Base-by-base conservation (phyloP, 2,329 filamentous ascomycete genomes). In the Epichloe bromicola region DNA sequence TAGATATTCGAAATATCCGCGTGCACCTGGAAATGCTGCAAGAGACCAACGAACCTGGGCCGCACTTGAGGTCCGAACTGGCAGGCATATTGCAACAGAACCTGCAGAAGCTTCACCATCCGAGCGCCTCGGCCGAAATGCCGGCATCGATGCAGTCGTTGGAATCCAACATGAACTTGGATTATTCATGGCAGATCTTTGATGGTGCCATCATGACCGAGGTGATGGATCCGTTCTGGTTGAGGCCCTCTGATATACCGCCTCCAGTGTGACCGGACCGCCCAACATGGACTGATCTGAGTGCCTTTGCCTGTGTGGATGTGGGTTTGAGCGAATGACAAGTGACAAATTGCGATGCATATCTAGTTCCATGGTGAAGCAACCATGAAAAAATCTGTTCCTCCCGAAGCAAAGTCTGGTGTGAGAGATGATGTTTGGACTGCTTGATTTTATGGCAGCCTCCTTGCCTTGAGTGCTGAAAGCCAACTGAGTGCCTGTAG, bases 1-100 rank as follows among this genome's bases (percentile, higher is more conserved):
- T 37, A 62, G 63, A 65, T 26, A 46, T 64, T 4, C 55, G 58
- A 4, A 61, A 60, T 7, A 62, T 65, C 1, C 54, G 58, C 1
- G 48, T 63, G n/a, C 63, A 66, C 39, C 47, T 66, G 1, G 56
- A 60, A 5, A 58, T 59, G 41, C 51, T 66, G 7, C 56, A 53
- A 12, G 59, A 63, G 8, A 65, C 59, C 34, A 54, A 64, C 49
- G 61, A 63, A 46, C 57, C 58, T 3, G 59, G 55, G 57, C 58
- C 5, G 56, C 58, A 48, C 51, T 63, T 12, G 56, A 59, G 8
- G 20, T 54, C 15, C 54, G 59, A 15, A 17, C 41, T 50, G n/a
- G 49, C 41, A 4, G 15, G 23, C 11, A 17, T 50, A 12, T 54
- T 66, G 1, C 61, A 64, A 40, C 54, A 58, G 36, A 60, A 60